These are phyloP conservation scores for Arxiozyma telluris DNA, from an alignment of 1,139 yeast genomes.

Conservation along the genomic window DNA sequence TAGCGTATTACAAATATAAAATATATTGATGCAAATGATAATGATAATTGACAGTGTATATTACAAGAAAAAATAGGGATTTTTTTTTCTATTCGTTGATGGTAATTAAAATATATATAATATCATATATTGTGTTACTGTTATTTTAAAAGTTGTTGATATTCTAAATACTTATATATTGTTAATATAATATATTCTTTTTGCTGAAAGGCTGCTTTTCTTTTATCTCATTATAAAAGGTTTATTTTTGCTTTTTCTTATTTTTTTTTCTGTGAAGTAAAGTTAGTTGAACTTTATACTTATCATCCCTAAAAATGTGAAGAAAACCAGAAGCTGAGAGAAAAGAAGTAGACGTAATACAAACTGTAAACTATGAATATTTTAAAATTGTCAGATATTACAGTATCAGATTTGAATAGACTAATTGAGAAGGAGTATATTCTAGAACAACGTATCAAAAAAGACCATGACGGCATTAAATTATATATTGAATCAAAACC, in stretches of 20 bases:
- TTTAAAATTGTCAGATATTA: not conserved
- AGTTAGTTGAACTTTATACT: too few relatives aligned
- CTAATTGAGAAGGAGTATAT: not conserved
- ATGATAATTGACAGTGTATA: not conserved
- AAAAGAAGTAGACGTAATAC: not conserved
- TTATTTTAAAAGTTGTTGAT: too few relatives aligned
- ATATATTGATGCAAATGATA: not conserved
- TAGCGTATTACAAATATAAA: not conserved
- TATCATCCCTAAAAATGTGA: not conserved
- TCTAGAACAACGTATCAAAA: conserved; percentile 1
- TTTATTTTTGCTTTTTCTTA: too few relatives aligned
- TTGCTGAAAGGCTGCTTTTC: too few relatives aligned
- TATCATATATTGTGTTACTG: not conserved
- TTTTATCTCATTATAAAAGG: too few relatives aligned
- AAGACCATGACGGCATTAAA: not conserved
- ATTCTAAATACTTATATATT: too few relatives aligned
- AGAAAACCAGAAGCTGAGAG: not conserved
- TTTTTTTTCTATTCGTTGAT: too few relatives aligned
- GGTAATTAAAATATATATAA: not conserved
- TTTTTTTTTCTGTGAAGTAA: not conserved
- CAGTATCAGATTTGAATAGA: conserved; percentile 2
- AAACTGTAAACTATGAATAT: too few relatives aligned
- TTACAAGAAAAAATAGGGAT: not conserved
- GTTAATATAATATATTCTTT: not conserved
- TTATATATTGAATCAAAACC: not conserved